These are phyloP conservation scores for Primulina huaijiensis DNA, from an alignment of 257 asterid genomes.

Conservation along the genomic window DNA sequence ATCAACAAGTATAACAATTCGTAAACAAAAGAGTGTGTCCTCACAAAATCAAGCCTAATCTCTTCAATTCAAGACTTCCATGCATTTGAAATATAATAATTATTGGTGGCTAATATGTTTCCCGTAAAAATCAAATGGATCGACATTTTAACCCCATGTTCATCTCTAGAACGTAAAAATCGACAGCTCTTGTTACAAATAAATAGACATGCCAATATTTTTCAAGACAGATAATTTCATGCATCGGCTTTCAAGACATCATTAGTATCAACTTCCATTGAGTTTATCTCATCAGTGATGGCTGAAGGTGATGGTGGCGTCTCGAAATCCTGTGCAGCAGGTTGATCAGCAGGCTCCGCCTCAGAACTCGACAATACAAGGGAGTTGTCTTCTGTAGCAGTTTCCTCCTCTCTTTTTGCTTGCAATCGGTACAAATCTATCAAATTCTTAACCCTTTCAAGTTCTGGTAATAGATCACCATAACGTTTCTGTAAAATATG, in stretches of 20 bases:
- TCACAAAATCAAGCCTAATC: not conserved
- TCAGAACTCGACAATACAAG: conserved; percentile 30
- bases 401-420: conserved; percentile 51
- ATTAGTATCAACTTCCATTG: conserved; percentile 19
- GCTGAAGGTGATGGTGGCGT: conserved; percentile 19
- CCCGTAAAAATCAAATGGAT: not conserved
- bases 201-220: not conserved
- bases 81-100: not conserved
- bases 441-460: conserved; percentile 48
- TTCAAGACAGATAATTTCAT: not conserved
- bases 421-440: conserved; percentile 43
- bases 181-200: not conserved
- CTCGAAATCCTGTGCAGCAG: conserved; percentile 27
- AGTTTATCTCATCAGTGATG: conserved; percentile 21
- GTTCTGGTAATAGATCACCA: conserved; percentile 57
- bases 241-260: conserved; percentile 17
- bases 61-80: not conserved
- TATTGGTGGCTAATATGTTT: not conserved
- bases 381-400: conserved; percentile 32
- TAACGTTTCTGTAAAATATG: conserved; percentile 61
- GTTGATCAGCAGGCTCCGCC: conserved; percentile 24
- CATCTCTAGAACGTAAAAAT: not conserved
- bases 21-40: too few relatives aligned
- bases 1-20: not conserved
- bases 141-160: not conserved